Conservation (phyloP, 345 rosid genomes). For the Hibiscus tridactylites region DNA sequence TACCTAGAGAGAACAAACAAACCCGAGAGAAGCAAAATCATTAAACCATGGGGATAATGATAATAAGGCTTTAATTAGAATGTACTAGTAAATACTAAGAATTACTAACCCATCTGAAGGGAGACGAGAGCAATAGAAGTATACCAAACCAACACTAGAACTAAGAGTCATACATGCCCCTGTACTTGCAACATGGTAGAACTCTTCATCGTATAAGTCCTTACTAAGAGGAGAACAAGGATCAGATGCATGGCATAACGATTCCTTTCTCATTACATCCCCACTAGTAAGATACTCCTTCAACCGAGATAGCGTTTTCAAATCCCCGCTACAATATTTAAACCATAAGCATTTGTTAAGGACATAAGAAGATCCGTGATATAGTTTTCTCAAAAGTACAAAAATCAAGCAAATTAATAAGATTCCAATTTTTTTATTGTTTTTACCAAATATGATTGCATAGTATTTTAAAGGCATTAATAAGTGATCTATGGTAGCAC, state of each 20-base stretch:
- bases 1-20: conserved; percentile 36
- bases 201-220: conserved; percentile 24
- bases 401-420: neutral
- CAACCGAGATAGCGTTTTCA: conserved; percentile 36
- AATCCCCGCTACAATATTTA: conserved; percentile 44
- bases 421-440: too few species aligned
- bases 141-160: conserved; percentile 58
- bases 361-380: neutral
- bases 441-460: too few species aligned
- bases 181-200: conserved; percentile 49
- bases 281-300: conserved; percentile 55
- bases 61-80: neutral
- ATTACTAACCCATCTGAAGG: conserved; percentile 78
- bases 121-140: conserved; percentile 79
- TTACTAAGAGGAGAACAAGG: conserved; percentile 48
- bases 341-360: neutral
- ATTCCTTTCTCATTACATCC: conserved; percentile 66
- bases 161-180: conserved; percentile 49
- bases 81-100: neutral
- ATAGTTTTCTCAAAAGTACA: neutral
- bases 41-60: neutral
- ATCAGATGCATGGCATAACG: conserved; percentile 42
- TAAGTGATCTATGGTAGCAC: neutral
- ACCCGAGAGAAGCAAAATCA: neutral
- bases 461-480: too few species aligned